Base-by-base conservation (phyloP, 1,139 yeast genomes). In the Nakaseomyces nivariensis region DNA sequence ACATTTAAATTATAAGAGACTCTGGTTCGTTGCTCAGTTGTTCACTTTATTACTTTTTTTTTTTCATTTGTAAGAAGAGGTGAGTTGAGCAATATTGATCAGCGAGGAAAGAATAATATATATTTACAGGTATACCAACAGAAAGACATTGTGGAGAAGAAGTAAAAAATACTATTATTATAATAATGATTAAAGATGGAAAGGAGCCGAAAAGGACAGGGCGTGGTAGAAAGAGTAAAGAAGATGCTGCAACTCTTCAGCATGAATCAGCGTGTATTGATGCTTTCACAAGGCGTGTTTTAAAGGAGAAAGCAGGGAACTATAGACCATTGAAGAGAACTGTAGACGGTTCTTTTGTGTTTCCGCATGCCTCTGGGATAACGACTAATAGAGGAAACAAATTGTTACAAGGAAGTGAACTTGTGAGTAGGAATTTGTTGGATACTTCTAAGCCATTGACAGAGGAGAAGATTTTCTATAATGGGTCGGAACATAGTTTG, bases 361-460 rank as follows among this genome's bases (percentile, higher is more conserved):
- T 56, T 47, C 62, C 61, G 3, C 52, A 57, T 5, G 57, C 62
- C 3, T 53, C 60, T 27, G 71, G 72, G 3, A 64, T 66, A 22
- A 58, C 66, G 1, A 66, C 80, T 0, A 82, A 82, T 59, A 70
- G 87, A 49, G 87, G 87, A 10, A 75, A 77, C 56, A 82, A 82
- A 61, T 67, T 81, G 41, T 73, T 77, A 48, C 72, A 74, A 41
- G 75, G 74, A 2, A 71, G 81, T 5, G 68, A 72, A 13, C 52
- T 56, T 57, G 73, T 62, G 48, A 68, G 68, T 40, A 61, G 72
- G 47, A 64, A 56, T 33, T 58, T 58, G 38, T 56, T 70, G 26
- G 60, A 66, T 51, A 69, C 67, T 9, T 54, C 67, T 64, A 63
- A 66, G 68, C 64, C 59, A 67, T 62, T 59, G 64, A 58, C 58